Conservation (phyloP, 1,284 basidiomycete genomes). For the Thecaphora thlaspeos region DNA sequence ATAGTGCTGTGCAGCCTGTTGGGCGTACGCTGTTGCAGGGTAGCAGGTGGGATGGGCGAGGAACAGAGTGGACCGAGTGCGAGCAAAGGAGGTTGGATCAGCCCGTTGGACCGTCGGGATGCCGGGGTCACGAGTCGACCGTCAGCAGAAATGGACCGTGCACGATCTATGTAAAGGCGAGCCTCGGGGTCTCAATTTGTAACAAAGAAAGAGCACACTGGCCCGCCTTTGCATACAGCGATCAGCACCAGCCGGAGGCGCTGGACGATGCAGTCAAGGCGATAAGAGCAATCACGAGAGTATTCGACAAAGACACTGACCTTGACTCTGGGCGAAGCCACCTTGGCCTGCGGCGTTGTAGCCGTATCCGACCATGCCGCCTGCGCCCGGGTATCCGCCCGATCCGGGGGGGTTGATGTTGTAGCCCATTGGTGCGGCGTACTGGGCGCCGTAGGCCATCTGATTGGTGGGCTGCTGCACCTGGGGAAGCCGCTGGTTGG, state of each 20-base stretch:
- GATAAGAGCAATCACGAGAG: too few species aligned
- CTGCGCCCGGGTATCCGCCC: constrained; percentile 2
- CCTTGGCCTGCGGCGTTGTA: constrained; percentile 46
- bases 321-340: constrained; percentile 51
- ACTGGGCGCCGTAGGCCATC: constrained; percentile 49
- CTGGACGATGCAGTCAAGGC: too few species aligned
- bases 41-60: background rate
- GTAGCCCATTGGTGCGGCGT: constrained; percentile 42
- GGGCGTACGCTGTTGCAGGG: constrained; percentile 36
- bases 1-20: constrained; percentile 34
- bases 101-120: too few species aligned
- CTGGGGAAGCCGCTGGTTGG: constrained; percentile 32
- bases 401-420: constrained; percentile 15
- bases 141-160: too few species aligned
- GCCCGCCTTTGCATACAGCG: too few species aligned
- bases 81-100: too few species aligned
- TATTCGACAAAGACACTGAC: too few species aligned
- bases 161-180: too few species aligned
- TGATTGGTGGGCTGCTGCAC: constrained; percentile 45
- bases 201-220: too few species aligned
- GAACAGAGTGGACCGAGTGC: background rate
- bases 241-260: too few species aligned
- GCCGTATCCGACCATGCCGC: constrained; percentile 33
- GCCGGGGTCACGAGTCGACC: too few species aligned
- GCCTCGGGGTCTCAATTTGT: too few species aligned